Evolutionary conservation across 768 basidiomycete genomes (phyloP).

Genomic region (Phylloporus arenicola): DNA sequence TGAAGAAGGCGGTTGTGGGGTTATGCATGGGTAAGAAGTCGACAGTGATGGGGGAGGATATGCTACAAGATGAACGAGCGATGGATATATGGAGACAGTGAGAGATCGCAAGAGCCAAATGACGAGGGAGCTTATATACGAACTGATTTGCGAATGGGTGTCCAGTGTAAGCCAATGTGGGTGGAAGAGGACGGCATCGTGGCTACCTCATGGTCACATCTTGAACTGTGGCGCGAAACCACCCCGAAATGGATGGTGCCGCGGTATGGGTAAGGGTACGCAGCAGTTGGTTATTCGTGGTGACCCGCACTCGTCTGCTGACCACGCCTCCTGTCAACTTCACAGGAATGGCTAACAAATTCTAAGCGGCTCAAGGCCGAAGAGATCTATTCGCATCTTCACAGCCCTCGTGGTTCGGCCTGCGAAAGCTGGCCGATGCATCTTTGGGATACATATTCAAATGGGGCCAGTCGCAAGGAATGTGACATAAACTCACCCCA

Average conservation of each 20-base stretch:
- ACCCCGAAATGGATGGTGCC: conserved; percentile 27
- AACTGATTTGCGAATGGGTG: conserved; percentile 23
- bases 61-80: conserved; percentile 13
- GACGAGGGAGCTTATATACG: conserved; percentile 28
- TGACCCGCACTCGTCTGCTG: conserved; percentile 8
- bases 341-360: conserved; percentile 18
- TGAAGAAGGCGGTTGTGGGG: conserved; percentile 30
- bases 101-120: conserved; percentile 14
- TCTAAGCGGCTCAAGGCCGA: conserved; percentile 11
- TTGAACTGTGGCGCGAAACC: conserved; percentile 27
- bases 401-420: conserved; percentile 19
- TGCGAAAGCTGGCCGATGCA: conserved; percentile 20
- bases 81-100: conserved; percentile 9
- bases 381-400: conserved; percentile 24
- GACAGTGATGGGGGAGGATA: conserved; percentile 2
- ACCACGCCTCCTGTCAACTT: conserved; percentile 15
- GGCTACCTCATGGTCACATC: conserved; percentile 30
- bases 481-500: conserved; percentile 21
- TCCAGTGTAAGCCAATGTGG: conserved; percentile 20
- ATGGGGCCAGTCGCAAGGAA: conserved; percentile 11
- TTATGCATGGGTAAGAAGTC: conserved; percentile 24
- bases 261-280: conserved; percentile 27
- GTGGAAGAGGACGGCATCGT: conserved; percentile 32
- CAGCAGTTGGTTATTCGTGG: conserved; percentile 15
- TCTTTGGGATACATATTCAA: conserved; percentile 12